Base-by-base conservation (phyloP, 805 yeast species). In the Yarrowia sp. region DNA sequence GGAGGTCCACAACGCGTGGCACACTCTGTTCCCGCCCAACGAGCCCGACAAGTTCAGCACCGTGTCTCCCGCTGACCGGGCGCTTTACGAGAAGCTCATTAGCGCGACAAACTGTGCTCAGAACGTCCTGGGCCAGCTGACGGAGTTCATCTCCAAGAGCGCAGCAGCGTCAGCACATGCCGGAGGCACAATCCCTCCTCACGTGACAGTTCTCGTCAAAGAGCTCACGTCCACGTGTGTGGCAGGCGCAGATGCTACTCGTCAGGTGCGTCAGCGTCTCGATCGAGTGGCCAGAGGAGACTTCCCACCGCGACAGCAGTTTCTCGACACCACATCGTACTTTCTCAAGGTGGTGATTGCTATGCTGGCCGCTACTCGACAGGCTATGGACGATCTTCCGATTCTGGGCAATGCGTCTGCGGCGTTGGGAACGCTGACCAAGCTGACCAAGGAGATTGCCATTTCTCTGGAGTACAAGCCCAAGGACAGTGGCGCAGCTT, bases 361-460 rank as follows among this genome's bases (percentile, higher is more conserved):
- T 36, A 90, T 95, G 46, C 79, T 93, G 68, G 95, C 93, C 2
- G 84, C 90, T 0, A 91, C 96, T 0, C 92, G 92, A 71, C 81
- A 83, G 1, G 86, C 96, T 1, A 88, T 93, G 84, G 82, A 84
- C 63, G 97, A 90, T 68, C 80, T 91, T 65, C 92, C 96, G 0
- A 82, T 87, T 16, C 79, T 93, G 61, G 86, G 88, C 69, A 97
- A 90, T 65, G 87, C 88, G 6, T 79, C 96, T 66, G 86, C 92
- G 8, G 84, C 89, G 6, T 82, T 93, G 76, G 90, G 96, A 0
- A 83, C 85, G 38, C 78, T 93, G 66, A 92, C 98, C 0, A 85
- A 90, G 68, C 89, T 92, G 3, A 90, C 97, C 4, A 93, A 93
- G 71, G 98, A 93, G 71, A 88, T 93, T 16, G 92, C 98, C 0